Evolutionary conservation across 2,329 filamentous ascomycete genomes (phyloP).

Genomic region (Colletotrichum lini): DNA sequence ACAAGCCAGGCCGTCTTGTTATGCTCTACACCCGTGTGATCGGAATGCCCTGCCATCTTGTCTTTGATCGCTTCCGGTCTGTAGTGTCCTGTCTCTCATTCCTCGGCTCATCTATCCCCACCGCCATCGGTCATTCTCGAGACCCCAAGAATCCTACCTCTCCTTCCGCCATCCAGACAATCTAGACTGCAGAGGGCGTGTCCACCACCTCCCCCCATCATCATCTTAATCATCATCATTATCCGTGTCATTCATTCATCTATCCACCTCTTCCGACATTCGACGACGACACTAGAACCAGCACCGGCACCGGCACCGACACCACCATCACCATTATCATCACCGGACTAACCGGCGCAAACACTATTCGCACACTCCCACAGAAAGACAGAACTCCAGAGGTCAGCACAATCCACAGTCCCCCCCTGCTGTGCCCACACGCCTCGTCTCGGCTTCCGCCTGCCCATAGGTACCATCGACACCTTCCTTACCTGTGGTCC

Average conservation of each 20-base stretch:
- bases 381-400: slow-evolving; percentile 27
- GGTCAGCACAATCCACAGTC: slow-evolving; percentile 5
- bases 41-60: slow-evolving; percentile 39
- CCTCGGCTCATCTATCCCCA: slow-evolving; percentile 18
- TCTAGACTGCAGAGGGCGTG: too few relatives aligned
- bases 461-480: not conserved
- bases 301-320: slow-evolving; percentile 2
- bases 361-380: slow-evolving; percentile 33
- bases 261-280: slow-evolving; percentile 14
- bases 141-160: slow-evolving; percentile 2
- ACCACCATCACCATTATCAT: slow-evolving; percentile 2
- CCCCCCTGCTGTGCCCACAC: not conserved
- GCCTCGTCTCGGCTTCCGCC: slow-evolving; percentile 22
- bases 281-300: slow-evolving; percentile 1
- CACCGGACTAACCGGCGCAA: slow-evolving; percentile 17
- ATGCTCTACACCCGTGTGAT: slow-evolving; percentile 14
- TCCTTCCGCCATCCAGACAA: slow-evolving; percentile 8
- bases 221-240: too few relatives aligned
- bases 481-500: not conserved
- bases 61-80: slow-evolving; percentile 23
- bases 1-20: not conserved
- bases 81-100: slow-evolving; percentile 32
- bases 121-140: not conserved
- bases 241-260: too few relatives aligned
- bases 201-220: too few relatives aligned